Conservation (phyloP, 1,284 basidiomycete genomes). For the Pseudozyma sp. region DNA sequence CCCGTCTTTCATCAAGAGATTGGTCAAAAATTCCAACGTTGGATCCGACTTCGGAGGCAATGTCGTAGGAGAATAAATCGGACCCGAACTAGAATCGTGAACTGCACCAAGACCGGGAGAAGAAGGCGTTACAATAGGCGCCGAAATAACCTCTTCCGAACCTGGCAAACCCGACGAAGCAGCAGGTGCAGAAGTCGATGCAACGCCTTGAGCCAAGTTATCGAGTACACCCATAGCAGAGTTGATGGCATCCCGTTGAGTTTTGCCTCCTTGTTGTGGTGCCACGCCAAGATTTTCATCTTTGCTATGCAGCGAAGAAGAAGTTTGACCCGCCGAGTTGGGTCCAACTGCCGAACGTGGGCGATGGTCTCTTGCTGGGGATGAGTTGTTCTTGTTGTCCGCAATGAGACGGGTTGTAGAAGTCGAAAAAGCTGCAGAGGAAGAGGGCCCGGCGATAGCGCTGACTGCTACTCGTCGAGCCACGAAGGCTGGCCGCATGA, state of each 20-base stretch:
- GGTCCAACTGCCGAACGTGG: slow-evolving; percentile 22
- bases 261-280: slow-evolving; percentile 6
- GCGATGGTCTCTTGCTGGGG: slow-evolving; percentile 29
- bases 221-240: slow-evolving; percentile 41
- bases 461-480: neutral
- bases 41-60: slow-evolving; percentile 61
- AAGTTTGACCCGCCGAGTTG: neutral
- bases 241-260: slow-evolving; percentile 33
- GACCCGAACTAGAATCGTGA: slow-evolving; percentile 10
- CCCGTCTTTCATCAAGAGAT: slow-evolving; percentile 70
- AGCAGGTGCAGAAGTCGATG: neutral
- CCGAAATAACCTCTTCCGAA: neutral
- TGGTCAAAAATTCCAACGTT: slow-evolving; percentile 66
- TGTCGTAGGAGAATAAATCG: slow-evolving; percentile 44
- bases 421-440: slow-evolving; percentile 10
- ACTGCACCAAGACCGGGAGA: slow-evolving; percentile 10
- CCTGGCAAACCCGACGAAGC: neutral
- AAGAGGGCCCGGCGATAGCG: slow-evolving; percentile 17
- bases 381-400: slow-evolving; percentile 31
- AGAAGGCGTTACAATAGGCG: slow-evolving; percentile 17
- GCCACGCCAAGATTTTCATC: slow-evolving; percentile 20
- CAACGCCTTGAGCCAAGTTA: slow-evolving; percentile 19
- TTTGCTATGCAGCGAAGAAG: slow-evolving; percentile 15
- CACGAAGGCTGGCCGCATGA: slow-evolving; percentile 9
- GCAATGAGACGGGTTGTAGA: slow-evolving; percentile 7